phyloP scores from a whole-genome alignment of 805 yeast species.

The Schwanniomyces sp. region DNA sequence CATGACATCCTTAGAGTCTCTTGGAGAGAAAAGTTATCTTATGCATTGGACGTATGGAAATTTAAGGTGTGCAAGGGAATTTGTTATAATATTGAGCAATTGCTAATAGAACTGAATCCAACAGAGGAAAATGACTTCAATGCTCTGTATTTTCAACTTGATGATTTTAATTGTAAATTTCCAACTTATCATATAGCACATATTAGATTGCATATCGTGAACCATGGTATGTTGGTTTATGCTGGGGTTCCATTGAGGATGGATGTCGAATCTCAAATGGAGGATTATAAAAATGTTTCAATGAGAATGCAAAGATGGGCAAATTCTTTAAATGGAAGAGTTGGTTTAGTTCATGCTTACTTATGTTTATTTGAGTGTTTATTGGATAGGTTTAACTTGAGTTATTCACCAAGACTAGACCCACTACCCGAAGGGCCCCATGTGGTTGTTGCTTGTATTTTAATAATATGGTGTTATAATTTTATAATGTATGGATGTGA shows the following conservation, averaged over 20 bases:
- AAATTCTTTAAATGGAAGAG: slow-evolving; percentile 44
- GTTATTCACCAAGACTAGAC: slow-evolving; percentile 3
- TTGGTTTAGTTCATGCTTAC: slow-evolving; percentile 61
- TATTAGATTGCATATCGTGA: slow-evolving; percentile 25
- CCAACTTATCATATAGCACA: slow-evolving; percentile 28
- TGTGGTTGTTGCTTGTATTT: slow-evolving; percentile 2
- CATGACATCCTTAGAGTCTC: slow-evolving; percentile 2
- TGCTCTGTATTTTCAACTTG: slow-evolving; percentile 7
- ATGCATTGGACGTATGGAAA: not conserved
- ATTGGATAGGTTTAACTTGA: not conserved
- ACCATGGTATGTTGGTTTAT: slow-evolving; percentile 28
- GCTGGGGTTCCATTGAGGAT: slow-evolving; percentile 33
- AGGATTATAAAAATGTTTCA: slow-evolving; percentile 50
- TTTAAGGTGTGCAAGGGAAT: not conserved
- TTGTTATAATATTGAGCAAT: slow-evolving; percentile 5
- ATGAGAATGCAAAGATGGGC: slow-evolving; percentile 51
- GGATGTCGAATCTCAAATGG: slow-evolving; percentile 57
- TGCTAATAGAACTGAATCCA: slow-evolving; percentile 2
- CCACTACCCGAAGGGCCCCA: slow-evolving; percentile 6
- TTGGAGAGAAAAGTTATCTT: slow-evolving; percentile 5
- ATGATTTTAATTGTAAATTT: slow-evolving; percentile 25
- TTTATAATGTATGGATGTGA: slow-evolving; percentile 3
- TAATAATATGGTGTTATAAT: slow-evolving; percentile 5
- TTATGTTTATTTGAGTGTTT: slow-evolving; percentile 51
- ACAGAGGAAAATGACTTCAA: slow-evolving; percentile 1